A percentile compares a stretch with the other conserved stretches of the same genome.
Evolutionary conservation across 2,329 filamentous ascomycete genomes (phyloP).

Genomic region (Aspergillus carbonarius): DNA sequence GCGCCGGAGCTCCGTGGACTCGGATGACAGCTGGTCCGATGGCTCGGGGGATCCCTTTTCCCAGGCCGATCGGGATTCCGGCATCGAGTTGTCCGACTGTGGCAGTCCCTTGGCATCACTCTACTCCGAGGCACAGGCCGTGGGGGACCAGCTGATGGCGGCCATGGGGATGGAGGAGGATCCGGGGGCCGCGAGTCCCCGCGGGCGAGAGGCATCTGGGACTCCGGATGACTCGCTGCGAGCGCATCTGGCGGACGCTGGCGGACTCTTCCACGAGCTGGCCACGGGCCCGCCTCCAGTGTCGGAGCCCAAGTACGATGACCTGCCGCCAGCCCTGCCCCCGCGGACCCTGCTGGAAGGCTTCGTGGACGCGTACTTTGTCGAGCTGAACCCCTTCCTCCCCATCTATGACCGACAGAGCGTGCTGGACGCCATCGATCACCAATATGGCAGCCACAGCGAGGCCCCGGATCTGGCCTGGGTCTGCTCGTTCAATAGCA

Average conservation of each 20-base stretch:
- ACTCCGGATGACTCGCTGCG: background rate
- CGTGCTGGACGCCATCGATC: background rate
- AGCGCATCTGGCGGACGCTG: background rate
- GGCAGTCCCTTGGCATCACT: background rate
- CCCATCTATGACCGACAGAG: background rate
- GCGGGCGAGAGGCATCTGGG: background rate
- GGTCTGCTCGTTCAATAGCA: background rate
- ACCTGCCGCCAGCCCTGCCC: background rate
- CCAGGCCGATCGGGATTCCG: background rate
- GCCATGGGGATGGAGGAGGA: background rate
- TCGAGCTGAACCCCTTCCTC: background rate
- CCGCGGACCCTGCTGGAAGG: background rate
- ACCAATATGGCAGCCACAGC: background rate
- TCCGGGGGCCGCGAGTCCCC: background rate
- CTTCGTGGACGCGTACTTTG: background rate
- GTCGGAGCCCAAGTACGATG: background rate
- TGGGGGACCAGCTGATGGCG: background rate
- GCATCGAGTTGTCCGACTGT: background rate
- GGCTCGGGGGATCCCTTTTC: background rate
- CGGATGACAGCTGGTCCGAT: background rate
- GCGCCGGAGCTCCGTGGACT: background rate
- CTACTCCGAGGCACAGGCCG: background rate
- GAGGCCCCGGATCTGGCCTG: background rate
- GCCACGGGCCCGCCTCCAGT: background rate
- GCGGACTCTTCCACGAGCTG: background rate